Evolutionary conservation across 306 rosid genomes (phyloP).

Genomic region (Senna siamea): DNA sequence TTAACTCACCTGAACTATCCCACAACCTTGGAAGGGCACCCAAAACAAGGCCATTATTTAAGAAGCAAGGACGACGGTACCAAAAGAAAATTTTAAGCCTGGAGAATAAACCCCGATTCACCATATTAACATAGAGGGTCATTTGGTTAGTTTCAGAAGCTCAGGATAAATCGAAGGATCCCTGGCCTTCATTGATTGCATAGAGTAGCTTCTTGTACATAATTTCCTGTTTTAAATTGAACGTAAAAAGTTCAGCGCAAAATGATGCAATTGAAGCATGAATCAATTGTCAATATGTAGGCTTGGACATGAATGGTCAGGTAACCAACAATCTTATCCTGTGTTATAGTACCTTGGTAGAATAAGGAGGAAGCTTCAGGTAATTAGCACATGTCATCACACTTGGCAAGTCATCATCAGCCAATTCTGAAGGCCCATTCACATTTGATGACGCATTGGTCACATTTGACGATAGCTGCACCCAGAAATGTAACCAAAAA

Average conservation of each 20-base stretch:
- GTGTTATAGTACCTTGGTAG: slow-evolving; percentile 73
- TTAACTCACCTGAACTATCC: slow-evolving; percentile 60
- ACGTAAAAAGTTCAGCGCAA: slow-evolving; percentile 31
- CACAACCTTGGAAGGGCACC: slow-evolving; percentile 44
- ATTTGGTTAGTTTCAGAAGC: slow-evolving; percentile 55
- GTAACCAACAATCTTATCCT: not conserved
- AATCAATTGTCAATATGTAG: not conserved
- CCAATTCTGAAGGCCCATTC: slow-evolving; percentile 76
- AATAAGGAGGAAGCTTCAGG: slow-evolving; percentile 98
- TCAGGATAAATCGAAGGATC: slow-evolving; percentile 98
- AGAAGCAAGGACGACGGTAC: slow-evolving; percentile 48
- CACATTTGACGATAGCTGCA: slow-evolving; percentile 81
- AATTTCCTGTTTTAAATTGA: slow-evolving; percentile 66
- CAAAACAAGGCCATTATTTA: slow-evolving; percentile 55
- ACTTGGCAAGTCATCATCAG: slow-evolving; percentile 98
- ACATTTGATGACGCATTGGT: slow-evolving; percentile 70
- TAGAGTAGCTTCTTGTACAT: slow-evolving; percentile 94
- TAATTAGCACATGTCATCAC: slow-evolving; percentile 99
- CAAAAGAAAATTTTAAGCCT: slow-evolving; percentile 54
- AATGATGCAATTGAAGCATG: not conserved
- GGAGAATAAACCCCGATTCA: slow-evolving; percentile 52
- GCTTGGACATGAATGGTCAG: too few species aligned
- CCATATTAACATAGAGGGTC: slow-evolving; percentile 64
- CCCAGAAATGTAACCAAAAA: slow-evolving; percentile 30
- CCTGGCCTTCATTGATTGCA: slow-evolving; percentile 99